Conservation (phyloP, 148 eudicot species). For the Bassia scoparia region DNA sequence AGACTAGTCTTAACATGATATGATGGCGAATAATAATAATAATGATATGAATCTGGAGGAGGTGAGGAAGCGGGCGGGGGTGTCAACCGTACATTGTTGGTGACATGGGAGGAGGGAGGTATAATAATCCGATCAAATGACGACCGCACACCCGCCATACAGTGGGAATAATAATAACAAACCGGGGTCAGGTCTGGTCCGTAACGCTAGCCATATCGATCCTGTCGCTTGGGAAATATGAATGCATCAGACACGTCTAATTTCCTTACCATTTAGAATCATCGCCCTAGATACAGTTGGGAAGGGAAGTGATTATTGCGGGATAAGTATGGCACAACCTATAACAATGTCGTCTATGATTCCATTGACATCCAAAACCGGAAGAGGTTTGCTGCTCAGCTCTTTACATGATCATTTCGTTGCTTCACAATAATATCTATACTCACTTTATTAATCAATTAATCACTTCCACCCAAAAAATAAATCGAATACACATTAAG, state of each 20-base stretch:
- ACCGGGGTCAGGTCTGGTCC: slow-evolving; percentile 46
- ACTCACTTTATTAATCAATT: too few species aligned
- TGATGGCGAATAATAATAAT: background rate
- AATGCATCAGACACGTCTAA: too few species aligned
- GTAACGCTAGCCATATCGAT: slow-evolving; percentile 53
- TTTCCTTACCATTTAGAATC: slow-evolving; percentile 38
- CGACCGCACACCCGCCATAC: slow-evolving; percentile 24
- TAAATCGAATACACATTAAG: background rate
- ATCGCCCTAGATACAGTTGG: slow-evolving; percentile 36
- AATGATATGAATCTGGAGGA: background rate
- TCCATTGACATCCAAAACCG: slow-evolving; percentile 36
- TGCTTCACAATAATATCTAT: slow-evolving; percentile 24
- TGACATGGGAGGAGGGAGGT: slow-evolving; percentile 40
- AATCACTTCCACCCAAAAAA: too few species aligned
- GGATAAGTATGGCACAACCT: slow-evolving; percentile 30
- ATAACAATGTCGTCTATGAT: slow-evolving; percentile 22
- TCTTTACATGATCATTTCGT: slow-evolving; percentile 53
- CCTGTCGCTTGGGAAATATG: slow-evolving; percentile 26
- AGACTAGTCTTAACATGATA: slow-evolving; percentile 21
- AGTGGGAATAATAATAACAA: slow-evolving; percentile 38
- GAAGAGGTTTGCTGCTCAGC: slow-evolving; percentile 53
- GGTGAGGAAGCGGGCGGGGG: background rate
- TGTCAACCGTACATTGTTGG: slow-evolving; percentile 31
- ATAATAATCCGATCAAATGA: slow-evolving; percentile 32
- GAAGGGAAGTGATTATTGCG: slow-evolving; percentile 37